Base-by-base conservation (phyloP, 768 basidiomycete species). In the Thelephora aurantiotincta region DNA sequence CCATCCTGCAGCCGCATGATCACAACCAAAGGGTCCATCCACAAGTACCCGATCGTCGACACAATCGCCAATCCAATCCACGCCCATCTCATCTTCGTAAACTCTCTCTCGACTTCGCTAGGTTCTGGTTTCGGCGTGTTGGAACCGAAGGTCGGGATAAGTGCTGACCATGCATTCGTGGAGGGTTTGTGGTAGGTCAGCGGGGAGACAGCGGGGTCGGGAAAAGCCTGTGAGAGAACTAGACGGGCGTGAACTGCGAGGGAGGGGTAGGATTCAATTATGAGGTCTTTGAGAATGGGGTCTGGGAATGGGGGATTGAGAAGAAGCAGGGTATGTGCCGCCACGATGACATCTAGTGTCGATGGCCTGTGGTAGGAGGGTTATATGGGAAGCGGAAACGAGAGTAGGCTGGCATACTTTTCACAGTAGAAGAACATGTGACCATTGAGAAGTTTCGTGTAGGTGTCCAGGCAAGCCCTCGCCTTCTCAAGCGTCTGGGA, bases 301-400 rank as follows among this genome's bases (percentile, higher is more conserved):
- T 86, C 77, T 1, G 82, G 78, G 48, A 78, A 80, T 34, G 75
- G 72, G 5, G 79, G 73, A 41, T 71, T 61, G 3, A 69, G 51
- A 3, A 88, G 63, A 30, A 86, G 65, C 30, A 85, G 68, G 22
- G 81, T 65, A 51, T 86, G 81, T 5, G 84, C 73, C 14, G 86
- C 81, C 16, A 88, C 63, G 34, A 76, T 58, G 19, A 82, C 58
- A 51, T 90, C 87, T 14, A 87, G 60, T 4, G 72, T 69, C 1
- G 80, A 76, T 11, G 72, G 71, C 42, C 85, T 89, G 46, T 16
- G 7, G 33, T 18, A 14, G 37, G 51, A 37, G 43, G 43, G 47
- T 38, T 45, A 33, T 30, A 45, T 36, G 3, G 36, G 5, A 11
- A 37, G 11, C 36, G 12, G 34, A 42, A 23, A 26, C 7, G 44